These are phyloP conservation scores for Penicillium sp. DNA, from an alignment of 2,329 filamentous ascomycete genomes.

Conservation along the genomic window DNA sequence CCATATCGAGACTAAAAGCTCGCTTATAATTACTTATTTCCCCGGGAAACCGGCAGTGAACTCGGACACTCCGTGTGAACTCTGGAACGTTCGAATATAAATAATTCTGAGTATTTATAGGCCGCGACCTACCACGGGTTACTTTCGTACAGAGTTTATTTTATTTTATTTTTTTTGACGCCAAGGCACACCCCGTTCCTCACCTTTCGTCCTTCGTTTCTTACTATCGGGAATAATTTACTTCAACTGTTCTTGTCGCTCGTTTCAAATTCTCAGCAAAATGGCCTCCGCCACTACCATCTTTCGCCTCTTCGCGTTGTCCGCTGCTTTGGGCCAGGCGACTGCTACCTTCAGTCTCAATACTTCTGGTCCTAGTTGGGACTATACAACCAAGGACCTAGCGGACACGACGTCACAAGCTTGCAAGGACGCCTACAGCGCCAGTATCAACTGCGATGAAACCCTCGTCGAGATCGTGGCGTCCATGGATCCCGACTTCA, in stretches of 20 bases:
- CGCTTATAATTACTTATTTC: neutral
- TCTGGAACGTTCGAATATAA: neutral
- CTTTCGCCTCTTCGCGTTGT: conserved; percentile 13
- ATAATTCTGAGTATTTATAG: neutral
- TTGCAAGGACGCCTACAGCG: conserved; percentile 32
- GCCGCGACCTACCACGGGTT: neutral
- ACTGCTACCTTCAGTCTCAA: conserved; percentile 29
- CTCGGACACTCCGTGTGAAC: neutral
- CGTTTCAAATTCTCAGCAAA: conserved; percentile 3
- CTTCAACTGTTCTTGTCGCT: conserved; percentile 1
- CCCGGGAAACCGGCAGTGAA: too few relatives aligned
- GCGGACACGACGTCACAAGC: conserved; percentile 29
- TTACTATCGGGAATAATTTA: neutral
- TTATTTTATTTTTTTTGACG: too few relatives aligned
- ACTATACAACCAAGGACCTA: conserved; percentile 30
- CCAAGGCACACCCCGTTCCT: neutral
- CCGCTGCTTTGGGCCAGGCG: conserved; percentile 14
- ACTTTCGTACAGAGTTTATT: neutral
- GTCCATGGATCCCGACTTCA: conserved; percentile 28
- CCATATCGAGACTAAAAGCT: neutral
- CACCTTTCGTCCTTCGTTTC: neutral
- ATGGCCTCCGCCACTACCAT: conserved; percentile 13
- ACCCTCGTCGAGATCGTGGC: conserved; percentile 30
- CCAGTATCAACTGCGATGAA: conserved; percentile 29
- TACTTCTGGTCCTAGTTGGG: conserved; percentile 29